Evolutionary conservation across 306 rosid genomes (phyloP).

Genomic region (Fagus sylvatica): DNA sequence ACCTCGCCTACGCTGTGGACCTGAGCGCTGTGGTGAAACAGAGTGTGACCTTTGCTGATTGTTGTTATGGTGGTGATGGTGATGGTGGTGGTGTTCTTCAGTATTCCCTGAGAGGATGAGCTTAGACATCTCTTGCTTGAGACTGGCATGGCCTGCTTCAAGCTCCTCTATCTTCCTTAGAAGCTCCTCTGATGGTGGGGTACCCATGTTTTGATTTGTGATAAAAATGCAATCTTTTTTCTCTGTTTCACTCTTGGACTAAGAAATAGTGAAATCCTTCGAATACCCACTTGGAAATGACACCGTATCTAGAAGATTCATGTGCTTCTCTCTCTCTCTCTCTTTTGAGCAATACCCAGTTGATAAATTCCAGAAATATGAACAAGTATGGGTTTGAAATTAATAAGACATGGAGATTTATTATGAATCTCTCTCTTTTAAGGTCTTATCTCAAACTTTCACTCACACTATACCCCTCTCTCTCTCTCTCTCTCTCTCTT

Average conservation of each 20-base stretch:
- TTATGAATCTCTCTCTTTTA: constrained; percentile 8
- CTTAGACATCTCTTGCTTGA: constrained; percentile 79
- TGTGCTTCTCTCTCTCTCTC: neutral
- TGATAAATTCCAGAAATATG: constrained; percentile 18
- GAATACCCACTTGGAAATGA: neutral
- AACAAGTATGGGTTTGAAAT: constrained; percentile 25
- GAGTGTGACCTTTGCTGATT: constrained; percentile 71
- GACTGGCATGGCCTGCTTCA: constrained; percentile 84
- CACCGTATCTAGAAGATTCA: neutral
- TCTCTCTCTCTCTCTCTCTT: neutral
- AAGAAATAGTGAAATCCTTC: neutral
- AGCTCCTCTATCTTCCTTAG: constrained; percentile 82
- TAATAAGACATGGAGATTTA: constrained; percentile 29
- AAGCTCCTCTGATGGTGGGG: constrained; percentile 69
- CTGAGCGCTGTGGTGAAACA: constrained; percentile 84
- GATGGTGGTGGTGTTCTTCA: constrained; percentile 16
- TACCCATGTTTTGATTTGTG: constrained; percentile 44
- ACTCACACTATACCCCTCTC: neutral
- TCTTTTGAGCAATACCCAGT: neutral
- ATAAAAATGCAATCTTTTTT: too few species aligned
- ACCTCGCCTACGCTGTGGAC: constrained; percentile 27
- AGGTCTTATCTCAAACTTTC: constrained; percentile 28
- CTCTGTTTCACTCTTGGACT: neutral
- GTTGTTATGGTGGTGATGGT: constrained; percentile 41
- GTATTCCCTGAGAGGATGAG: constrained; percentile 46